Evolutionary conservation across 208 protist species (phyloP), one percentile per base, ranked within the genome.

Genomic region (Leishmania aethiopica): DNA sequence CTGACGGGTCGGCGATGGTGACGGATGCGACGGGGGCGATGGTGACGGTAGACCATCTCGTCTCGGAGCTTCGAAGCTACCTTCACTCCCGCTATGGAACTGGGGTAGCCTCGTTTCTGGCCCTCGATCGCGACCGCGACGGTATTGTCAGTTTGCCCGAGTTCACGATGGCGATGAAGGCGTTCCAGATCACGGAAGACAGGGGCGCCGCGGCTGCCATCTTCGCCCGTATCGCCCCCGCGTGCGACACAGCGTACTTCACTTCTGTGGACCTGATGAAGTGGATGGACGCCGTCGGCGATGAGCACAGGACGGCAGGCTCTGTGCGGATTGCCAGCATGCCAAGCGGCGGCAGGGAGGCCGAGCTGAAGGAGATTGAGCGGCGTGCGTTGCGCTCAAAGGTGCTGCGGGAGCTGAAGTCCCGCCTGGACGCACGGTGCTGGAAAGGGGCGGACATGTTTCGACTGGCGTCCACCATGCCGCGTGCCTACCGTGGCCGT

Each of bases 401-500:
- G 78, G 88, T 88, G 59, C 86, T 97, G 73, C 84, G 78, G 37
- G 87, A 91, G 69, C 85, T 96, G 15, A 89, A 91, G 70, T 80
- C 90, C 2, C 89, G 89, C 19, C 84, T 97, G 10, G 94, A 96
- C 49, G 91, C 90, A 51, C 88, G 94, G 4, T 93, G 89, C 79
- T 87, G 95, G 71, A 94, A 92, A 78, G 90, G 88, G 49, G 79
- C 82, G 55, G 92, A 96, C 64, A 98, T 98, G 91, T 98, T 98
- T 78, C 93, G 94, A 25, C 84, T 97, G 40, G 90, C 92, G 49
- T 96, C 93, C 17, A 97, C 93, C 60, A 97, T 96, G 91, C 94
- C 94, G 8, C 88, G 94, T 22, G 92, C 93, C 40, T 96, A 96
- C 81, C 78, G 87, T 22, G 88, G 87, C 37, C 87, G 89, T 10